Evolutionary conservation across 306 rosid species (phyloP).

Genomic region (Abrus precatorius): DNA sequence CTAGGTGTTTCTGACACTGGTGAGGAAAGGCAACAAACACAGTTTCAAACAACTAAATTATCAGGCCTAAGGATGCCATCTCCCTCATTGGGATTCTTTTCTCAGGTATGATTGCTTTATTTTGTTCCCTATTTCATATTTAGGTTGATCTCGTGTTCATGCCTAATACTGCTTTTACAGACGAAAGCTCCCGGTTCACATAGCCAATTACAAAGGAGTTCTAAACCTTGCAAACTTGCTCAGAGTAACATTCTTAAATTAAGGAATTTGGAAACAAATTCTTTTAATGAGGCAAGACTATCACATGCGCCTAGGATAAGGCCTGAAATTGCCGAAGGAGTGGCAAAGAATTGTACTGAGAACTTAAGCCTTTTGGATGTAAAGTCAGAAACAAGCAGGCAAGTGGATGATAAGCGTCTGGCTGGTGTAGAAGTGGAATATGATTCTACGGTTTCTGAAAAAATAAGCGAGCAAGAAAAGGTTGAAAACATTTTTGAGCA

Average conservation of each 20-base stretch:
- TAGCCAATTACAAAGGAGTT: conserved; percentile 50
- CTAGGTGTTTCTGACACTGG: conserved; percentile 48
- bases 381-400: conserved; percentile 47
- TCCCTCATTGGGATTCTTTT: conserved; percentile 86
- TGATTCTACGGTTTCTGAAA: conserved; percentile 40
- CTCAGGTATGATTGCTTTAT: conserved; percentile 63
- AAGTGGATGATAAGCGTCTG: conserved; percentile 42
- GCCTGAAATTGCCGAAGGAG: conserved; percentile 45
- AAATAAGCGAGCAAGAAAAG: conserved; percentile 36
- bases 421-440: conserved; percentile 38
- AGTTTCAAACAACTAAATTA: conserved; percentile 62
- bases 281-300: conserved; percentile 49
- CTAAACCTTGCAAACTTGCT: conserved; percentile 55
- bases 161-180: conserved; percentile 54
- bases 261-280: conserved; percentile 50
- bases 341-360: conserved; percentile 36
- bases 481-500: conserved; percentile 40
- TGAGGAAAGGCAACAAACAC: conserved; percentile 53
- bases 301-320: conserved; percentile 49
- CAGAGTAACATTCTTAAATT: conserved; percentile 52
- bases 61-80: conserved; percentile 97
- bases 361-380: conserved; percentile 43
- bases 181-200: conserved; percentile 59
- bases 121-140: conserved; percentile 32
- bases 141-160: conserved; percentile 33